These are phyloP conservation scores for Colletotrichum siamense DNA, from an alignment of 2,329 filamentous ascomycete species.

Conservation along the genomic window DNA sequence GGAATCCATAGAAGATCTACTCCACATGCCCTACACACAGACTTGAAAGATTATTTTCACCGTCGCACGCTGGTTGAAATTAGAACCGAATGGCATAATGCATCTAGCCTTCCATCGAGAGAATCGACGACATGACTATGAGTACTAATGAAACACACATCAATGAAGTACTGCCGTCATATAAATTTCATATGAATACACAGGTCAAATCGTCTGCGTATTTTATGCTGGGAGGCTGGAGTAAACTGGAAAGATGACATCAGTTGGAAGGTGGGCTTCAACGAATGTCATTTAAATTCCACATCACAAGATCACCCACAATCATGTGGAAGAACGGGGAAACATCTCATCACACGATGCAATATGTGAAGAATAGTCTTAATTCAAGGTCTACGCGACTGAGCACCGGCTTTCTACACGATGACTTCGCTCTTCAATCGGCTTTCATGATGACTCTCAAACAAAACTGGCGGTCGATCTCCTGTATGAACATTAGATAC, in stretches of 20 bases:
- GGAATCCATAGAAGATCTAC: background rate
- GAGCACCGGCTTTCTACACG: background rate
- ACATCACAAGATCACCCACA: background rate
- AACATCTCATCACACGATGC: background rate
- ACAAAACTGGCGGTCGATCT: background rate
- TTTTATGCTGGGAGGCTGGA: background rate
- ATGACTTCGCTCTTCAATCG: background rate
- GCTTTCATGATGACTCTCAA: background rate
- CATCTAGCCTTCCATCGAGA: background rate
- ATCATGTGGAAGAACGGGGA: fast-evolving
- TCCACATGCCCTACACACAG: background rate
- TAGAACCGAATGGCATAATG: background rate
- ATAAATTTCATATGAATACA: background rate
- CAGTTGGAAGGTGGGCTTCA: background rate
- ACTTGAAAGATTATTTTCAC: background rate
- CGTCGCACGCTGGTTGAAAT: background rate
- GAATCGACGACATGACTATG: background rate
- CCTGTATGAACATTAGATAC: background rate
- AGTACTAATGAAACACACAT: background rate
- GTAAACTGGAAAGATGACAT: background rate
- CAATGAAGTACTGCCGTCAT: background rate
- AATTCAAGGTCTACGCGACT: background rate
- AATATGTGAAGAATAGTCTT: background rate
- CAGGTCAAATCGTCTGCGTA: background rate
- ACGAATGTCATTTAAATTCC: background rate